Percentiles rank a stretch among this genome's conserved stretches.
phyloP scores from a whole-genome alignment of 257 asterid species.

The Solanum gandarillasii region DNA sequence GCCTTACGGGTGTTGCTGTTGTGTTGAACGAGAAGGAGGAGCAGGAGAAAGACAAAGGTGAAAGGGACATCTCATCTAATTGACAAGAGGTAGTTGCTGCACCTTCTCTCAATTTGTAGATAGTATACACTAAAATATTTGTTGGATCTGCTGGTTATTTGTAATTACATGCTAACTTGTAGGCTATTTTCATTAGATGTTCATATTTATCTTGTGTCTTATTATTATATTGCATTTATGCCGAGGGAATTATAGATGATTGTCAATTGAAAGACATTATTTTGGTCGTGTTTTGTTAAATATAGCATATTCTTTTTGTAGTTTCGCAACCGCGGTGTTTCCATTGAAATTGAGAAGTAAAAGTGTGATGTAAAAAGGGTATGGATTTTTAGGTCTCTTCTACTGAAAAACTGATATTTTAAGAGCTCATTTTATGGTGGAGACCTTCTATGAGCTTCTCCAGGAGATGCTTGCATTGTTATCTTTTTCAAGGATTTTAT shows the following conservation, averaged over 20 bases:
- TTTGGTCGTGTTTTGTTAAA: background rate
- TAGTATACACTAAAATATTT: background rate
- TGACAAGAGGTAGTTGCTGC: conserved; percentile 29
- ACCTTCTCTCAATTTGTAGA: background rate
- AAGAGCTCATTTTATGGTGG: conserved; percentile 26
- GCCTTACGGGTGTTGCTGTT: too few relatives aligned
- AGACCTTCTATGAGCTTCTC: background rate
- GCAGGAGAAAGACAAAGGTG: background rate
- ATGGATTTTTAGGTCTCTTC: background rate
- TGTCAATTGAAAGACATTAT: too few relatives aligned
- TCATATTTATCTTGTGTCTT: too few relatives aligned
- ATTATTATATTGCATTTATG: too few relatives aligned
- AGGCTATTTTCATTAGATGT: too few relatives aligned
- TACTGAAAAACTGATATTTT: background rate
- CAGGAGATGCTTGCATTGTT: background rate
- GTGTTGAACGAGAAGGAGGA: background rate
- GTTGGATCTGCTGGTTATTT: too few relatives aligned
- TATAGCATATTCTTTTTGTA: background rate
- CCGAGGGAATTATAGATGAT: too few relatives aligned
- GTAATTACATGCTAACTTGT: too few relatives aligned
- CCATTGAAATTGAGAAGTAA: conserved; percentile 13
- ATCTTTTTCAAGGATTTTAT: background rate
- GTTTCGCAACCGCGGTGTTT: too few relatives aligned
- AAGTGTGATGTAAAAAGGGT: background rate
- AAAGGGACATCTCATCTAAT: background rate